Evolutionary conservation across 148 eudicot species (phyloP).

Genomic region (Cornus florida): DNA sequence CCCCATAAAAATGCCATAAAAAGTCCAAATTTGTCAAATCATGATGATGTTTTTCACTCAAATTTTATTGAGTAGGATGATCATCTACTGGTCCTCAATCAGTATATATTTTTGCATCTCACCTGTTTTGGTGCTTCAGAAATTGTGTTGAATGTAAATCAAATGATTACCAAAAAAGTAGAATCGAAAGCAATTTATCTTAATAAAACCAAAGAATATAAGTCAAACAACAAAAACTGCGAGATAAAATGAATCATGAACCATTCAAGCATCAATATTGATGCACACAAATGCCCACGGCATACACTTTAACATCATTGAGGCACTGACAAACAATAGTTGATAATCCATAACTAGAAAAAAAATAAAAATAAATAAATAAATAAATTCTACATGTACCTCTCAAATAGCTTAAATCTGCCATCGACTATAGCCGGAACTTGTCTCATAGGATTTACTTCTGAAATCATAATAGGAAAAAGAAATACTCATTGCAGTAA

Average conservation of each 20-base stretch:
- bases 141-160: too few species aligned
- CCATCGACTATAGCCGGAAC: conserved; percentile 87
- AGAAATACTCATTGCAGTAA: not conserved
- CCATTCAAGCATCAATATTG: not conserved
- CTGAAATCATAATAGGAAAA: conserved; percentile 34
- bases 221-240: not conserved
- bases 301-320: not conserved
- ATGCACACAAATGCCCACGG: not conserved
- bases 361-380: not conserved
- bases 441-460: conserved; percentile 68
- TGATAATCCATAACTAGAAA: not conserved
- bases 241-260: not conserved
- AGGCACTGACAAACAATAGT: not conserved
- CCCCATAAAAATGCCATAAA: too few species aligned
- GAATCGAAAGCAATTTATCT: too few species aligned
- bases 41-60: too few species aligned
- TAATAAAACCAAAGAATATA: too few species aligned
- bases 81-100: too few species aligned
- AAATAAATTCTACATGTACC: conserved; percentile 45
- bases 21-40: too few species aligned
- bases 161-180: too few species aligned
- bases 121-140: too few species aligned
- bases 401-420: conserved; percentile 78
- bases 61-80: too few species aligned
- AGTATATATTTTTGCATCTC: too few species aligned